Evolutionary conservation across 192 early-diverging fungal species (phyloP).

Genomic region (Spizellomyces sp.): DNA sequence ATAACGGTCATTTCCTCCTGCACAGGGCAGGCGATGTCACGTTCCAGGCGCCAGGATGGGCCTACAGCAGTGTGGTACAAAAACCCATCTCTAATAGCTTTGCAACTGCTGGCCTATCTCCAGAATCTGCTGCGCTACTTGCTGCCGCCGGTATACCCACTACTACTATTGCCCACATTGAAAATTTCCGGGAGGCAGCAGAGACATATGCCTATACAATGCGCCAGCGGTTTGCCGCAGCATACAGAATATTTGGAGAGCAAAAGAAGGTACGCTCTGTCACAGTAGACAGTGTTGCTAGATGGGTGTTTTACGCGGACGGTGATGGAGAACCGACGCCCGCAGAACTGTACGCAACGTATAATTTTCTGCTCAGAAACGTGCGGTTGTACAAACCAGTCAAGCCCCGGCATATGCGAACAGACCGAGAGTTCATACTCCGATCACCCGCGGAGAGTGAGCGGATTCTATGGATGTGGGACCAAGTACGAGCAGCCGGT

Average conservation of each 20-base stretch:
- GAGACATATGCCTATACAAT: slow-evolving; percentile 16
- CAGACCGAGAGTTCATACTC: slow-evolving; percentile 24
- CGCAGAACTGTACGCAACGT: slow-evolving; percentile 44
- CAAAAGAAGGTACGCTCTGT: not conserved
- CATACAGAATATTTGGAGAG: slow-evolving; percentile 21
- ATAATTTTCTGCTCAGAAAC: slow-evolving; percentile 29
- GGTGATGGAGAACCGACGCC: slow-evolving; percentile 21
- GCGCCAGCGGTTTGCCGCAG: not conserved
- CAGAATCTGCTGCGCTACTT: slow-evolving; percentile 17
- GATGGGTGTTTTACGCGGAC: slow-evolving; percentile 25
- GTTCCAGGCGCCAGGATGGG: slow-evolving; percentile 42
- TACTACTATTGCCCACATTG: slow-evolving; percentile 29
- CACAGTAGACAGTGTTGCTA: slow-evolving; percentile 33
- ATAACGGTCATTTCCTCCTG: slow-evolving; percentile 31
- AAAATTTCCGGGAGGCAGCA: slow-evolving; percentile 31
- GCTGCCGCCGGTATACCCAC: slow-evolving; percentile 19
- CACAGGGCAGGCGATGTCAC: slow-evolving; percentile 24
- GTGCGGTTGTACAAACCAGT: slow-evolving; percentile 20
- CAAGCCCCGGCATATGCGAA: not conserved
- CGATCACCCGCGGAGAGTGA: slow-evolving; percentile 24
- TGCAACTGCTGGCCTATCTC: slow-evolving; percentile 21
- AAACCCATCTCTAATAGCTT: slow-evolving; percentile 11
- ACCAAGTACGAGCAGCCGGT: slow-evolving; percentile 24
- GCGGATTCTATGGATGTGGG: slow-evolving; percentile 36
- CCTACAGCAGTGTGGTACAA: slow-evolving; percentile 14